Base-by-base conservation (phyloP, 352 stramenopile species). In the Pythium chondricola region DNA sequence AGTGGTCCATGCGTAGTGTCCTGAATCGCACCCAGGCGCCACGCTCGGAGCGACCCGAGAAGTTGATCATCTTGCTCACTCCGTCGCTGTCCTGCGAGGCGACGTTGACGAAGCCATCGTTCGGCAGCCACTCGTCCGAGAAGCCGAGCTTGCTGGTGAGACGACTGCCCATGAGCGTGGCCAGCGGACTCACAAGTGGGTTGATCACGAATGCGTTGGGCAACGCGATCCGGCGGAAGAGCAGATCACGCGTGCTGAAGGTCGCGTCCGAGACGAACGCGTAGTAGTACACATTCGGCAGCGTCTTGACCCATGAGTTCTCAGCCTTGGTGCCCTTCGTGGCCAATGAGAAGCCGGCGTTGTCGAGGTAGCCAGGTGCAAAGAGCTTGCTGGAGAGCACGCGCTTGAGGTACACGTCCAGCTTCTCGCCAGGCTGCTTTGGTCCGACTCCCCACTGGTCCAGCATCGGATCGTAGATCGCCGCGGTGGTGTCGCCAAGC, bases 221-320 rank as follows among this genome's bases (percentile, higher is more conserved):
- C 31, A 68, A 56, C 31, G 56, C 63, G 39, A 78, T 72, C 42
- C 58, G 64, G 27, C 63, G 58, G 29, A 67, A 43, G 20, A 67
- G 56, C 56, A 29, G 52, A 42, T 82, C 58, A 26, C 56, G 42
- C 30, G 46, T 57, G 11, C 42, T 52, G 41, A 60, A 69, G 11
- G 65, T 67, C 41, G 62, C 62, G 10, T 62, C 54, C 2, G 62
- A 66, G 6, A 67, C 62, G 37, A 67, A 77, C 27, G 58, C 70
- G 60, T 69, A 81, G 64, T 83, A 79, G 55, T 71, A 80, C 1
- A 83, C 50, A 24, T 69, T 66, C 9, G 50, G 48, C 35, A 77
- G 48, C 13, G 67, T 83, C 38, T 62, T 53, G 37, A 78, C 66
- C 70, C 70, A 82, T 20, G 33, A 56, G 45, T 61, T 76, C 20